A percentile compares a stretch with the other conserved stretches of the same genome.
Evolutionary conservation across 1,139 yeast species (phyloP).

Genomic region (Zygosaccharomyces sapae): DNA sequence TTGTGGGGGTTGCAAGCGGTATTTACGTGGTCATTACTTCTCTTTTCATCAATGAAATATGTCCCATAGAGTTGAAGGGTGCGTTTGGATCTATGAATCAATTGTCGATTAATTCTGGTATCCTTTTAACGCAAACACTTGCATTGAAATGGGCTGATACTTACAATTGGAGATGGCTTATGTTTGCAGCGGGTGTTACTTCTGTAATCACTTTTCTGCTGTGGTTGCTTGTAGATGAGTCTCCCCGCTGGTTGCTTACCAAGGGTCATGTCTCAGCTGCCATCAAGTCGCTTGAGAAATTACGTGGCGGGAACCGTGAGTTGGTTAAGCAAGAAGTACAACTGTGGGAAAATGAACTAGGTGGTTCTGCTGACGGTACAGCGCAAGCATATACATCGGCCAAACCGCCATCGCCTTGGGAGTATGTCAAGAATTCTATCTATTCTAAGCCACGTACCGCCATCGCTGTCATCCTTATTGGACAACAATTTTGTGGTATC

Average conservation of each 20-base stretch:
- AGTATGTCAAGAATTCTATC: conserved; percentile 49
- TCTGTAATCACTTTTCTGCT: conserved; percentile 49
- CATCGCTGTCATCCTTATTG: conserved; percentile 68
- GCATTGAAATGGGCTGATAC: conserved; percentile 67
- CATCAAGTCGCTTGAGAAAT: conserved; percentile 32
- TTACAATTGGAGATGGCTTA: conserved; percentile 65
- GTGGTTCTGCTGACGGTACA: conserved; percentile 15
- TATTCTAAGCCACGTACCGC: conserved; percentile 59
- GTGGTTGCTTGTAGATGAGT: conserved; percentile 56
- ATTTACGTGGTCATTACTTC: conserved; percentile 81
- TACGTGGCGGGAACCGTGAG: conserved; percentile 35
- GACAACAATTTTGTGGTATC: conserved; percentile 91
- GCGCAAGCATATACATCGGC: conserved; percentile 7
- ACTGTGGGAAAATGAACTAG: conserved; percentile 29
- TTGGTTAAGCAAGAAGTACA: conserved; percentile 35
- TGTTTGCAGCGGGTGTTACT: conserved; percentile 55
- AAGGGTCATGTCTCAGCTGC: conserved; percentile 40
- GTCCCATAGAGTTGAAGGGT: conserved; percentile 68
- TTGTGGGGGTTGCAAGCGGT: conserved; percentile 86
- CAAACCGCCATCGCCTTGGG: conserved; percentile 25
- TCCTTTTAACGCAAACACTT: conserved; percentile 67
- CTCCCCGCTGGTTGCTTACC: conserved; percentile 73
- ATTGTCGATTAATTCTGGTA: conserved; percentile 78
- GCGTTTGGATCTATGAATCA: conserved; percentile 85
- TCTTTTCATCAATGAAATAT: conserved; percentile 69